Percentiles rank a stretch among this genome's conserved stretches.
Conservation (phyloP, 169 alveolate genomes). For the Eimeria acervulina region DNA sequence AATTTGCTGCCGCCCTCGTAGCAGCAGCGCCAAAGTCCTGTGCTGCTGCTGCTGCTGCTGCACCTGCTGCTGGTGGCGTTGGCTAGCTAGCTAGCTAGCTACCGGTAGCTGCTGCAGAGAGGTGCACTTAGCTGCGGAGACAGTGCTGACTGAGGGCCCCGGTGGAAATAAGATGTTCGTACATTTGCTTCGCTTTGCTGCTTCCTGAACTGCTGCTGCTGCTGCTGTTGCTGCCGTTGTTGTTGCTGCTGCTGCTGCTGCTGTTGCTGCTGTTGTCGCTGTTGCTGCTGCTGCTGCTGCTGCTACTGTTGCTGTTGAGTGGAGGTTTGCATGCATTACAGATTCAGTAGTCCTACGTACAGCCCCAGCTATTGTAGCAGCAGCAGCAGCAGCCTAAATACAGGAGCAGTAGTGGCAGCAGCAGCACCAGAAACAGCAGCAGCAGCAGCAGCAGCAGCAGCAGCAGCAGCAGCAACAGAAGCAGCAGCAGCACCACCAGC, state of each 20-base stretch:
- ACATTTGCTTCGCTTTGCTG: background rate
- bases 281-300: background rate
- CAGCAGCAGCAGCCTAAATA: too few species aligned
- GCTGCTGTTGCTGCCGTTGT: slow-evolving; percentile 23
- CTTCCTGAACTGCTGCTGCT: too few species aligned
- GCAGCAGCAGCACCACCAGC: slow-evolving; percentile 1
- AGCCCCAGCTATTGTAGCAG: background rate
- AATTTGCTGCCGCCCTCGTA: background rate
- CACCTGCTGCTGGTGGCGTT: too few species aligned
- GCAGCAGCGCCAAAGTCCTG: background rate
- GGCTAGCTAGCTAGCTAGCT: too few species aligned
- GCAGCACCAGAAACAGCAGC: background rate
- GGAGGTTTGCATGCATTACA: background rate
- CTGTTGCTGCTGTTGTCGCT: background rate
- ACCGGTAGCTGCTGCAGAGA: too few species aligned
- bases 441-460: slow-evolving; percentile 48
- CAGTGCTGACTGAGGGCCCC: background rate
- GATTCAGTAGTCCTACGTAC: background rate
- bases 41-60: slow-evolving; percentile 14
- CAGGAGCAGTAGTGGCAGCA: background rate
- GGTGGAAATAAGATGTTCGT: background rate
- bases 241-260: slow-evolving; percentile 36
- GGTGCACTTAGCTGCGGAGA: too few species aligned
- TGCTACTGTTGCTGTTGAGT: background rate
- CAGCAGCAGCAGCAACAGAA: slow-evolving; percentile 4